phyloP scores from a whole-genome alignment of 2,329 filamentous ascomycete genomes.

The Exophiala mesophila region DNA sequence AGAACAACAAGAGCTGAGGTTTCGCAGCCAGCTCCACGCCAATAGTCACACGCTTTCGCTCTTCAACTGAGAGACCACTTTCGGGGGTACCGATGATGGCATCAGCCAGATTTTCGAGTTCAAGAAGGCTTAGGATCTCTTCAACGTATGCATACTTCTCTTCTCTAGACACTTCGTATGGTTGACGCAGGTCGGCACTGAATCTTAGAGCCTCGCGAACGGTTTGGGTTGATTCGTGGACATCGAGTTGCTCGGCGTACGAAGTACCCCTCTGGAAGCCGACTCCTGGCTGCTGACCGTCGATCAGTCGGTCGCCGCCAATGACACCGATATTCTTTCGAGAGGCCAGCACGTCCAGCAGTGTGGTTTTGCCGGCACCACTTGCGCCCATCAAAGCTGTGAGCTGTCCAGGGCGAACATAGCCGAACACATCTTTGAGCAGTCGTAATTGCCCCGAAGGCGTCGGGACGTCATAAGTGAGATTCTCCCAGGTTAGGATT shows the following conservation, averaged over 20 bases:
- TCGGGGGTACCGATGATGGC: conserved; percentile 60
- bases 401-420: conserved; percentile 46
- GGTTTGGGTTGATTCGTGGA: conserved; percentile 58
- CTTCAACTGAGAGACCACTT: conserved; percentile 54
- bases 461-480: conserved; percentile 48
- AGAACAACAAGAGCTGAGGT: conserved; percentile 55
- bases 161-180: conserved; percentile 50
- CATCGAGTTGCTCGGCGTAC: conserved; percentile 62
- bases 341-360: conserved; percentile 69
- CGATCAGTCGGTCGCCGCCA: conserved; percentile 57
- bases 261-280: conserved; percentile 61
- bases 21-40: conserved; percentile 60
- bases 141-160: conserved; percentile 65
- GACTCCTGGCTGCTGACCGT: conserved; percentile 53
- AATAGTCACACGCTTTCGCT: conserved; percentile 51
- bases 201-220: conserved; percentile 64
- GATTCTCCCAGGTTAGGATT: conserved; percentile 50
- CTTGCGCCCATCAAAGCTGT: conserved; percentile 51
- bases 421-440: conserved; percentile 45
- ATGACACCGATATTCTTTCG: conserved; percentile 63
- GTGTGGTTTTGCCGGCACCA: conserved; percentile 78
- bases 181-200: conserved; percentile 59
- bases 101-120: conserved; percentile 62
- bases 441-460: conserved; percentile 42
- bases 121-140: conserved; percentile 59